Evolutionary conservation across 1,284 basidiomycete genomes (phyloP).

Genomic region (Mycena sp.): DNA sequence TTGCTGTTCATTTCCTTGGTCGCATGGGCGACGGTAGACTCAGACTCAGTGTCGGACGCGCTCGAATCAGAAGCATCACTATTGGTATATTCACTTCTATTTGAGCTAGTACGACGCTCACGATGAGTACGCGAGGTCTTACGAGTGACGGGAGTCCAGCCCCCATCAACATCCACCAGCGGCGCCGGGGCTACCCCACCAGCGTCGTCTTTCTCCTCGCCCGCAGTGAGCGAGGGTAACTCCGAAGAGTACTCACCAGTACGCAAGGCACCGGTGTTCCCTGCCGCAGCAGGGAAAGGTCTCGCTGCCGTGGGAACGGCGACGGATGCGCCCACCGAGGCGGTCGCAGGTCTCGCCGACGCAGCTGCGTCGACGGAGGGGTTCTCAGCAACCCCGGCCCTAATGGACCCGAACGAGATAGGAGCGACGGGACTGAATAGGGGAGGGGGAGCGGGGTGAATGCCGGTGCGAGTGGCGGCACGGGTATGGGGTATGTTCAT

Average conservation of each 20-base stretch:
- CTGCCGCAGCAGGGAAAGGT: too few relatives aligned
- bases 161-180: neutral
- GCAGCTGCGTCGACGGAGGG: neutral
- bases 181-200: neutral
- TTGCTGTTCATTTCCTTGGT: neutral
- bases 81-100: neutral
- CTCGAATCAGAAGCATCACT: too few relatives aligned
- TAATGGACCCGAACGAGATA: too few relatives aligned
- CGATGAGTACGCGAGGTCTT: slow-evolving; percentile 11
- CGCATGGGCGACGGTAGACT: slow-evolving; percentile 5
- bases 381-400: neutral
- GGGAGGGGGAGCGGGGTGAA: too few relatives aligned
- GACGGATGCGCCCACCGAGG: too few relatives aligned
- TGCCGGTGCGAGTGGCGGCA: too few relatives aligned
- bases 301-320: too few relatives aligned
- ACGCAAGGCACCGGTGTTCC: too few relatives aligned
- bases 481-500: too few relatives aligned
- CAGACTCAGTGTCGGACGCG: neutral
- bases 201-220: neutral
- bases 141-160: slow-evolving; percentile 10
- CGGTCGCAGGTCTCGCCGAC: neutral
- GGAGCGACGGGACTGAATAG: too few relatives aligned
- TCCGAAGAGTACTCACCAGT: neutral
- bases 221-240: neutral
- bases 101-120: neutral